Percentiles rank a stretch among this genome's conserved stretches.
phyloP scores from a whole-genome alignment of 2,329 filamentous ascomycete genomes.

The Venturiaceae sp. region DNA sequence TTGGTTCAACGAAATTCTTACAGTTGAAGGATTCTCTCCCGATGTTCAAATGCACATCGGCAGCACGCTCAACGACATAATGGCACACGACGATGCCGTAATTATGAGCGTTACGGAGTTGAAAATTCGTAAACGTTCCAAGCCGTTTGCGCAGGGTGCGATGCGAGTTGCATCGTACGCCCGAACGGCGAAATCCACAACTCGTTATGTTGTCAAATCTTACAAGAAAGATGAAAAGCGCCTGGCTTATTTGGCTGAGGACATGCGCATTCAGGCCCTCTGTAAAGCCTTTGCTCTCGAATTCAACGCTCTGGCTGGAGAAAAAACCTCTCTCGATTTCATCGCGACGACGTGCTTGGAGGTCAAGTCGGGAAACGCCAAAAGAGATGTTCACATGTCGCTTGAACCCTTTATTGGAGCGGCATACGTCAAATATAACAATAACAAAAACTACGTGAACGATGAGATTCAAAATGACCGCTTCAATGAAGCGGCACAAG shows the following conservation, averaged over 20 bases:
- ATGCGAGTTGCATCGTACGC: conserved; percentile 28
- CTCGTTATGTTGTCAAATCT: conserved; percentile 26
- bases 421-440: conserved; percentile 31
- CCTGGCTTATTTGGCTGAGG: conserved; percentile 24
- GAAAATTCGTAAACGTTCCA: too few species aligned
- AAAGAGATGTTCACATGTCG: conserved; percentile 16
- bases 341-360: conserved; percentile 24
- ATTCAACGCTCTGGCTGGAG: conserved; percentile 23
- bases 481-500: conserved; percentile 25
- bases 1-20: too few species aligned
- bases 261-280: conserved; percentile 29
- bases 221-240: conserved; percentile 17
- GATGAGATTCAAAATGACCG: conserved; percentile 13
- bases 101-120: too few species aligned
- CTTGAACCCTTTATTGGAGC: conserved; percentile 29
- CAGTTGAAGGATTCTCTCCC: too few species aligned
- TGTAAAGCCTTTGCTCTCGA: conserved; percentile 32
- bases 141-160: conserved; percentile 24
- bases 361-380: conserved; percentile 3
- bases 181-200: conserved; percentile 17
- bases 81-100: too few species aligned
- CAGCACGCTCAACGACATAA: too few species aligned
- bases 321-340: conserved; percentile 22
- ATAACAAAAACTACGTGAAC: conserved; percentile 23
- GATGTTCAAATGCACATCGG: too few species aligned